phyloP scores from a whole-genome alignment of 768 basidiomycete genomes.

The Lactarius sp. region DNA sequence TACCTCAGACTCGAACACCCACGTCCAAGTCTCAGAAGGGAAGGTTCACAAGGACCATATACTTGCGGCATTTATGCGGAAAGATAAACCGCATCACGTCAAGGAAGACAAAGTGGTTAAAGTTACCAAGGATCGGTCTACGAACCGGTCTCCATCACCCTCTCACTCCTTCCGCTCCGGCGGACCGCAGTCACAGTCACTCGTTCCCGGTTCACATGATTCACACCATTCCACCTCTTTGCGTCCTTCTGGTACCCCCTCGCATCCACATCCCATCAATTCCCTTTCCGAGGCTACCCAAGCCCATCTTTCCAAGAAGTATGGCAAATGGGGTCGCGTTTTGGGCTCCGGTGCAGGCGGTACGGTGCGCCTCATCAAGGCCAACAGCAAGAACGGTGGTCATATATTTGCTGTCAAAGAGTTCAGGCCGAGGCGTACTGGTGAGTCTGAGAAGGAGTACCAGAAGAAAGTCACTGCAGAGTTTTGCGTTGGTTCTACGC shows the following conservation, averaged over 20 bases:
- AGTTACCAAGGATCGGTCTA: slow-evolving; percentile 3
- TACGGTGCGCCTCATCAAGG: slow-evolving; percentile 94
- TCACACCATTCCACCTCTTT: slow-evolving; percentile 9
- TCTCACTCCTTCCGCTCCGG: slow-evolving; percentile 11
- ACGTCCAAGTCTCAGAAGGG: slow-evolving; percentile 12
- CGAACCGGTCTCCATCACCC: slow-evolving; percentile 31
- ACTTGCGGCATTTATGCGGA: slow-evolving; percentile 35
- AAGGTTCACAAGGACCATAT: slow-evolving; percentile 29
- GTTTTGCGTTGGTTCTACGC: slow-evolving; percentile 92
- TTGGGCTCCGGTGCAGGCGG: slow-evolving; percentile 98
- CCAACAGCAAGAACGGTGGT: slow-evolving; percentile 72
- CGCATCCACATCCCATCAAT: slow-evolving; percentile 37
- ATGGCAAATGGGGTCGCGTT: slow-evolving; percentile 97
- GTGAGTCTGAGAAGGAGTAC: slow-evolving; percentile 94
- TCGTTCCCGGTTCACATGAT: slow-evolving; percentile 11
- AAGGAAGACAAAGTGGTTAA: slow-evolving; percentile 29
- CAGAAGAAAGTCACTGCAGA: slow-evolving; percentile 99
- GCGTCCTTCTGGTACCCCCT: slow-evolving; percentile 20
- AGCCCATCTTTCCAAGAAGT: slow-evolving; percentile 95
- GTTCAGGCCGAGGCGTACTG: slow-evolving; percentile 83
- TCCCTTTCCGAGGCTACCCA: slow-evolving; percentile 81
- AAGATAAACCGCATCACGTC: slow-evolving; percentile 30
- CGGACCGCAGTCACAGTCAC: slow-evolving; percentile 3
- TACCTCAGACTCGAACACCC: slow-evolving; percentile 1
- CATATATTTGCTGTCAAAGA: slow-evolving; percentile 94